A percentile compares a stretch with the other conserved stretches of the same genome.
These are phyloP conservation scores for Barnettozyma pratensis DNA, from an alignment of 805 yeast genomes.

Conservation along the genomic window DNA sequence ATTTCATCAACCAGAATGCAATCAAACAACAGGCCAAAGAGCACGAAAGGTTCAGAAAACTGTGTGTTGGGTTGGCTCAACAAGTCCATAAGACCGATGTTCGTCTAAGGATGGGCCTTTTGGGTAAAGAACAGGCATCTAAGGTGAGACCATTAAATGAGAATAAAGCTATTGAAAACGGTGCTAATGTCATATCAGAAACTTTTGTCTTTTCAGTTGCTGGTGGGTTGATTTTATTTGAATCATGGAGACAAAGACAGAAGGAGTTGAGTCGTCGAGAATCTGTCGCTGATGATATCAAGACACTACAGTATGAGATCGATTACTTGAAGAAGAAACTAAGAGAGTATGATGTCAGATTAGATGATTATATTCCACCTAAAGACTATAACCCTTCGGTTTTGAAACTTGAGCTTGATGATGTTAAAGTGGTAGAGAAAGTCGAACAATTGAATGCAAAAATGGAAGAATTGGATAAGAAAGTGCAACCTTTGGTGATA, in stretches of 20 bases:
- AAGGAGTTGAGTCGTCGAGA: constrained; percentile 61
- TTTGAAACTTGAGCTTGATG: constrained; percentile 31
- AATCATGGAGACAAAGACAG: constrained; percentile 59
- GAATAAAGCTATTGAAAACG: constrained; percentile 73
- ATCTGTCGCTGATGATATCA: constrained; percentile 66
- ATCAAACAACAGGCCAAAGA: constrained; percentile 73
- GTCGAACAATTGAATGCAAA: constrained; percentile 6
- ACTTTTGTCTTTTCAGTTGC: constrained; percentile 76
- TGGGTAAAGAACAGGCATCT: constrained; percentile 26
- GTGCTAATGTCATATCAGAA: constrained; percentile 77
- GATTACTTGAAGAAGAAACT: constrained; percentile 48
- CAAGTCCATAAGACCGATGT: constrained; percentile 62
- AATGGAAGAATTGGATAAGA: constrained; percentile 5
- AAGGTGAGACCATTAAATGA: constrained; percentile 77
- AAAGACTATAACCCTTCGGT: constrained; percentile 40
- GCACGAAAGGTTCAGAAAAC: constrained; percentile 53
- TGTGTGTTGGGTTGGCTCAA: constrained; percentile 72
- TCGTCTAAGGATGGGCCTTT: constrained; percentile 50
- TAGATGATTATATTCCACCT: constrained; percentile 48
- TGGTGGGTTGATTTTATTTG: constrained; percentile 68
- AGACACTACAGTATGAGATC: constrained; percentile 65
- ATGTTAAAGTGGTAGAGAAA: constrained; percentile 12
- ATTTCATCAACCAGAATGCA: constrained; percentile 33
- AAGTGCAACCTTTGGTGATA: background rate
- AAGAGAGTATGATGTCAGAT: constrained; percentile 32